phyloP scores from a whole-genome alignment of 768 basidiomycete species.

The Leucocoprinus leucothites region DNA sequence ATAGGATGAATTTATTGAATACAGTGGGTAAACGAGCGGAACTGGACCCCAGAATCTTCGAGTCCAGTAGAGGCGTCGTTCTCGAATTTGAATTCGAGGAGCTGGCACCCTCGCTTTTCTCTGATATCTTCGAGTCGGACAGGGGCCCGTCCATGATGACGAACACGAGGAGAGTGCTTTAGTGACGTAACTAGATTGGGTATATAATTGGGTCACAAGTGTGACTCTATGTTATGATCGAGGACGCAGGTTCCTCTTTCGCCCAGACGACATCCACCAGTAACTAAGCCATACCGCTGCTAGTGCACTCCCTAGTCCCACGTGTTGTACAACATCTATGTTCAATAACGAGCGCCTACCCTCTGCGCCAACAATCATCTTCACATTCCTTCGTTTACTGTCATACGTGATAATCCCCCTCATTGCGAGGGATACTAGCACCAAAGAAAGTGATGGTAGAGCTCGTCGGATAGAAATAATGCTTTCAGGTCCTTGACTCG shows the following conservation, averaged over 20 bases:
- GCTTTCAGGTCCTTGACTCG: not conserved
- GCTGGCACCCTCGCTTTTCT: conserved; percentile 1
- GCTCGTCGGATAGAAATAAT: not conserved
- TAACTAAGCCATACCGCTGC: conserved; percentile 13
- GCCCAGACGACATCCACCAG: conserved; percentile 14
- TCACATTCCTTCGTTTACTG: not conserved
- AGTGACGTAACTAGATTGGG: not conserved
- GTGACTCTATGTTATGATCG: not conserved
- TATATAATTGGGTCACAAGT: not conserved
- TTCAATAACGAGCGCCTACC: conserved; percentile 11
- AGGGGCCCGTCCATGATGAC: conserved; percentile 5
- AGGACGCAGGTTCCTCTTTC: not conserved
- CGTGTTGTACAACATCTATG: conserved; percentile 4
- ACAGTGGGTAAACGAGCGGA: conserved; percentile 20
- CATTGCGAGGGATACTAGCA: not conserved
- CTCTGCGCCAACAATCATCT: not conserved
- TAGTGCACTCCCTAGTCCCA: conserved; percentile 12
- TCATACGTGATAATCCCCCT: not conserved
- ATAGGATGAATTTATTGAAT: conserved; percentile 86
- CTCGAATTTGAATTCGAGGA: not conserved
- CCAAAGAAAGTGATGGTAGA: conserved; percentile 1
- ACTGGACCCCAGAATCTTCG: not conserved
- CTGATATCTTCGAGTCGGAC: conserved; percentile 11
- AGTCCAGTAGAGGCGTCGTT: not conserved
- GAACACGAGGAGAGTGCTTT: not conserved